Percentiles rank a stretch among this genome's conserved stretches.
These are phyloP conservation scores for Candida tetrigidarum DNA, from an alignment of 1,139 yeast species.

Conservation along the genomic window DNA sequence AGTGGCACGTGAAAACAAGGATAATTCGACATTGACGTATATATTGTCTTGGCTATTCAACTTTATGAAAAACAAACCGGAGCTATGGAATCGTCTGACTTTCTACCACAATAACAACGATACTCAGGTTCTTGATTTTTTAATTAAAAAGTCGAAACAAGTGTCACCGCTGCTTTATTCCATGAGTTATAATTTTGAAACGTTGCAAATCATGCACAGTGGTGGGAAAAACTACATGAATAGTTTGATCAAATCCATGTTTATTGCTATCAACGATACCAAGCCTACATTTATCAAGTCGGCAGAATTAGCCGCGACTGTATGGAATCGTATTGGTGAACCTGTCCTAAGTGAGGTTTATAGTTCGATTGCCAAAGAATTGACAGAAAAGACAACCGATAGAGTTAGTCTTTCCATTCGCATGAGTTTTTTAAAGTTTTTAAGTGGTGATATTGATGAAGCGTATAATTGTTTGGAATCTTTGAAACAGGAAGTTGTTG, in stretches of 20 bases:
- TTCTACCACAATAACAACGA: conserved; percentile 46
- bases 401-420: conserved; percentile 42
- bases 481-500: conserved; percentile 25
- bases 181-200: conserved; percentile 63
- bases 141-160: conserved; percentile 59
- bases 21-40: conserved; percentile 71
- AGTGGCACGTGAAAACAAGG: conserved; percentile 87
- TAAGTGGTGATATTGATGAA: conserved; percentile 40
- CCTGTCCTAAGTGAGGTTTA: conserved; percentile 49
- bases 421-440: conserved; percentile 35
- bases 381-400: conserved; percentile 42
- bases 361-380: conserved; percentile 44
- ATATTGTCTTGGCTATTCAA: conserved; percentile 82
- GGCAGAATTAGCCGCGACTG: conserved; percentile 47
- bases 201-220: conserved; percentile 52
- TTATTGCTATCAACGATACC: conserved; percentile 51
- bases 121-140: conserved; percentile 65
- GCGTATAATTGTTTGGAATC: conserved; percentile 35
- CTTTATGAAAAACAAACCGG: conserved; percentile 71
- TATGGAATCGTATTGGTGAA: conserved; percentile 59
- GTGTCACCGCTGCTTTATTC: conserved; percentile 60
- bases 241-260: conserved; percentile 56
- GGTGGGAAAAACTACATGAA: conserved; percentile 56
- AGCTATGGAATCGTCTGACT: conserved; percentile 48
- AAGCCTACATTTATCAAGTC: conserved; percentile 46